Evolutionary conservation across 371 early-diverging fungal genomes (phyloP), one percentile per base, ranked within the genome.

Genomic region (Mortierella polycephala): DNA sequence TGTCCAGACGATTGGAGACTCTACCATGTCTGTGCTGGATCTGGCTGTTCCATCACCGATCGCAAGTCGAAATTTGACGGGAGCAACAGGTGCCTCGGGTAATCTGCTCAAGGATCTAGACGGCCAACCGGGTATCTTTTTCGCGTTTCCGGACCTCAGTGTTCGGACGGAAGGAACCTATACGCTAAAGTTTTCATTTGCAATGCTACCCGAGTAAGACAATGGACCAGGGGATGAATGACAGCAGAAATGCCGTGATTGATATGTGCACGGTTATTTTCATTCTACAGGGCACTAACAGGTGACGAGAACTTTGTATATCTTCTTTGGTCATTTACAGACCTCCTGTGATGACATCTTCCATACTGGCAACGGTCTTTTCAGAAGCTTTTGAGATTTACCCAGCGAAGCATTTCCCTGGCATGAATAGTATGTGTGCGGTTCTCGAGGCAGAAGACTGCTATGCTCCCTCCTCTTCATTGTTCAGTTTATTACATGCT

Each of bases 71-170:
- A 93, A 92, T 58, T 74, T 94, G 1, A 90, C 94, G 13, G 95
- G 96, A 2, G 82, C 91, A 2, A 85, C 87, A 14, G 89, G 90
- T 2, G 84, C 93, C 0, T 88, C 93, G 0, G 91, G 91, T 2
- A 83, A 84, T 30, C 86, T 90, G 13, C 84, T 95, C 13, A 79
- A 81, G 20, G 89, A 90, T 63, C 46, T 85, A 12, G 83, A 92
- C n/a, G 88, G 89, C 51, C 75, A 89, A 11, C 86, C 87, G 40
- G 93, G 92, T 13, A 91, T 94, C 54, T 95, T 87, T 53, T 93
- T 92, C 67, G 83, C 91, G 40, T 93, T 93, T 74, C 90, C 87
- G 46, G 94, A 93, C 56, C 66, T 93, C 7, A 89, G 89, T 56
- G 84, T 93, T 23, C 84, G 94, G 40, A 86, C 86, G 2, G 88